Base-by-base conservation (phyloP, 2,329 filamentous ascomycete species). In the Zasmidium cellare region DNA sequence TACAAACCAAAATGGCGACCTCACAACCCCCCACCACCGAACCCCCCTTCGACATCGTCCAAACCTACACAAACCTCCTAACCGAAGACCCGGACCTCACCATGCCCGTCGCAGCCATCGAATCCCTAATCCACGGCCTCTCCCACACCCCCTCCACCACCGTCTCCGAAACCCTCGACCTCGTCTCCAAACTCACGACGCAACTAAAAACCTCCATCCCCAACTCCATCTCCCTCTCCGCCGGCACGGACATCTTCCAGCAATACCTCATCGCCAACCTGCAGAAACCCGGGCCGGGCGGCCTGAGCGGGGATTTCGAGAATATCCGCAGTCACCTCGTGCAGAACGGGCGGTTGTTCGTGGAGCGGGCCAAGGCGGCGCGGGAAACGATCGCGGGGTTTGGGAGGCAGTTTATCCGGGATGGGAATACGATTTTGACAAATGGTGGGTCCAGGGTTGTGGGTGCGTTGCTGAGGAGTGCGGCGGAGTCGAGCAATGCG, bases 181-280 rank as follows among this genome's bases (percentile, higher is more conserved):
- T 92, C 47, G 84, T 97, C 62, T 87, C 88, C 70, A 84, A 83
- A 48, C 88, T 94, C 72, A 93, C 91, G 51, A 81, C 84, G 53
- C 84, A 86, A 68, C 85, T 99, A 63, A 93, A 92, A 74, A 81
- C 82, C 57, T 86, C 87, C 19, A 88, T 96, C 53, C 82, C 88
- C 7, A 97, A 99, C 77, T 90, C 92, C 14, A 90, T 97, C 56
- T 93, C 92, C 3, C 85, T 97, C 16, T 92, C 90, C 50, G 94
- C 96, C 55, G 94, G 94, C 69, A 96, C 92, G 59, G 92, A 97
- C 74, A 86, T 97, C 58, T 97, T 99, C 80, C 90, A 94, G 74
- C 89, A 93, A 72, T 97, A 96, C 76, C 85, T 99, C 67, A 88
- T 96, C 69, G 86, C 87, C 56, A 91, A 83, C 19, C 74, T 88